phyloP scores from a whole-genome alignment of 2,329 filamentous ascomycete species.

The Colletotrichum orchidophilum region DNA sequence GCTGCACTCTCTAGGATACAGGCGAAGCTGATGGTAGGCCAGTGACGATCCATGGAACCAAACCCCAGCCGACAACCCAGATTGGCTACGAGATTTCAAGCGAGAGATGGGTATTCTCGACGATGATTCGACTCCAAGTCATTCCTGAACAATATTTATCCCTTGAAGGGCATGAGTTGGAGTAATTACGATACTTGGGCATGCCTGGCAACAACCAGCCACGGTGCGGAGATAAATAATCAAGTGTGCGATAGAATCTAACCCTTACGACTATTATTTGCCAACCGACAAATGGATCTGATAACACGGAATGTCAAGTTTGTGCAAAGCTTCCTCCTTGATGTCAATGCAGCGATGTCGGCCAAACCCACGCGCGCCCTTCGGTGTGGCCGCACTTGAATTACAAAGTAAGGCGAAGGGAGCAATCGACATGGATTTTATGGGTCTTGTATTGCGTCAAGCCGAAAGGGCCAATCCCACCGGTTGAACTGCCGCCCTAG shows the following conservation, averaged over 20 bases:
- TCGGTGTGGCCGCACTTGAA: neutral
- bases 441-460: neutral
- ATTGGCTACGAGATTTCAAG: conserved; percentile 41
- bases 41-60: conserved; percentile 51
- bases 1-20: neutral
- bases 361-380: neutral
- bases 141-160: neutral
- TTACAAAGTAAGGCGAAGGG: conserved; percentile 10
- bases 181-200: too few species aligned
- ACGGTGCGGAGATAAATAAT: too few species aligned
- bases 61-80: conserved; percentile 46
- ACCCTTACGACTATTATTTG: too few species aligned
- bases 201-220: too few species aligned
- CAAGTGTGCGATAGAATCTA: too few species aligned
- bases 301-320: too few species aligned
- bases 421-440: conserved; percentile 15
- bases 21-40: neutral
- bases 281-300: too few species aligned
- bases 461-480: neutral
- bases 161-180: too few species aligned
- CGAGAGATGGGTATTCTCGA: conserved; percentile 17
- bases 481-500: neutral
- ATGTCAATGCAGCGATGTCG: neutral
- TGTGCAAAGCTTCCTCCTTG: neutral
- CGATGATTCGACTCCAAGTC: neutral